Base-by-base conservation (phyloP, 306 rosid species). In the Corylus americana region DNA sequence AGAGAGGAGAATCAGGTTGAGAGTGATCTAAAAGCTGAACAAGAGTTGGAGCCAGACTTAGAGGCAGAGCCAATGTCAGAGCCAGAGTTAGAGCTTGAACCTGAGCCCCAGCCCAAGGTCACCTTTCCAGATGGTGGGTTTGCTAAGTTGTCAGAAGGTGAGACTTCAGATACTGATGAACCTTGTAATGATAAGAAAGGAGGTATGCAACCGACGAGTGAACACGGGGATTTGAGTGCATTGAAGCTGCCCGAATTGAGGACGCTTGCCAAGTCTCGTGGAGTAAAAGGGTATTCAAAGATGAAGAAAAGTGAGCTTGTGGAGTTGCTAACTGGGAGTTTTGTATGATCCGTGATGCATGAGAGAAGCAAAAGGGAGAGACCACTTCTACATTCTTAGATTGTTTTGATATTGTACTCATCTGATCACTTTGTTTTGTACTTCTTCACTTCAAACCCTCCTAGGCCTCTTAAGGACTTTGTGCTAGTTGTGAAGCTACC, bases 251-350 rank as follows among this genome's bases (percentile, higher is more conserved):
- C 90, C 17, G 98, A 95, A 74, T 89, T 95, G 76, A 88, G 94
- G 88, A 90, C 90, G 67, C 84, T 93, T 16, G 99, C 99, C 1
- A 95, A 95, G 78, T 83, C 98, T 71, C 94, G 88, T 5, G 97
- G 98, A 29, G 2, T 90, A 54, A 90, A 89, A 88, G 94, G 99
- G 78, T 90, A 81, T 85, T 93, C 99, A 31, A 95, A 91, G 83
- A 82, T 93, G 94, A 93, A 93, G 97, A 95, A 95, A 83, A 81
- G 79, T 11, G 96, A 90, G 66, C 96, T 95, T 22, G 25, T 88
- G 80, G 91, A 87, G 73, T 81, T 95, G 87, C 91, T 95, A 51
- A 78, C 84, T 42, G 83, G 79, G 75, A 79, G 73, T 79, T 77
- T 81, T 73, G 74, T 80, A 70, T 78, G 86, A 80, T 64, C 12